Conservation (phyloP, 1,284 basidiomycete genomes). For the Vanrija sp. region DNA sequence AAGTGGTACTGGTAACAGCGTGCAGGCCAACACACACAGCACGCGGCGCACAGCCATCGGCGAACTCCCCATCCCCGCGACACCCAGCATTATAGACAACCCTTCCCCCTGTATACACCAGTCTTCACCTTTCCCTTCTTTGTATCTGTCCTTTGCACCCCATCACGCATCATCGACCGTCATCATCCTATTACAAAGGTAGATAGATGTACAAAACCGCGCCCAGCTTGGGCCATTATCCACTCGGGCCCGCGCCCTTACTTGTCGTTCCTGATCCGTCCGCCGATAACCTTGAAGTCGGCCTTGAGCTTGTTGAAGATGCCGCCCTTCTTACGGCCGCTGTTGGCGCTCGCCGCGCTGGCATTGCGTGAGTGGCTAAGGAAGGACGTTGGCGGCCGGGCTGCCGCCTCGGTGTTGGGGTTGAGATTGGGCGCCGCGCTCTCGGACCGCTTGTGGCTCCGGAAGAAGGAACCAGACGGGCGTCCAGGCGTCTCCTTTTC, state of each 20-base stretch:
- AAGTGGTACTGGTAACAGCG: slow-evolving; percentile 29
- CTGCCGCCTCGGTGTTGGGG: background rate
- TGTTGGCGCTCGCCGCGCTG: background rate
- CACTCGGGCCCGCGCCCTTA: background rate
- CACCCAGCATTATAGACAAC: too few relatives aligned
- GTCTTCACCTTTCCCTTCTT: too few relatives aligned
- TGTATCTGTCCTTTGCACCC: background rate
- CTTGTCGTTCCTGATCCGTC: slow-evolving; percentile 27
- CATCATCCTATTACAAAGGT: too few relatives aligned
- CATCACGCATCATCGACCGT: background rate
- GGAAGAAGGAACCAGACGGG: background rate
- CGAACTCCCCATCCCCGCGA: too few relatives aligned
- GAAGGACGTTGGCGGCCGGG: slow-evolving; percentile 1
- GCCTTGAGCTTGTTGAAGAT: slow-evolving; percentile 44
- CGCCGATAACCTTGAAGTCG: slow-evolving; percentile 32
- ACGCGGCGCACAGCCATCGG: too few relatives aligned
- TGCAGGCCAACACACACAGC: background rate
- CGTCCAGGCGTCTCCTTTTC: background rate
- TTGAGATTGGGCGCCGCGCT: background rate
- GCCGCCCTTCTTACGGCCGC: slow-evolving; percentile 28
- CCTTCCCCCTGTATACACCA: too few relatives aligned
- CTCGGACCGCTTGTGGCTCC: background rate
- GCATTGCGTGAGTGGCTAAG: slow-evolving; percentile 2
- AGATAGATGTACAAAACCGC: background rate
- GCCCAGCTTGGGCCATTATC: background rate